phyloP scores from a whole-genome alignment of 2,329 filamentous ascomycete genomes.

The Fusarium robinianum region DNA sequence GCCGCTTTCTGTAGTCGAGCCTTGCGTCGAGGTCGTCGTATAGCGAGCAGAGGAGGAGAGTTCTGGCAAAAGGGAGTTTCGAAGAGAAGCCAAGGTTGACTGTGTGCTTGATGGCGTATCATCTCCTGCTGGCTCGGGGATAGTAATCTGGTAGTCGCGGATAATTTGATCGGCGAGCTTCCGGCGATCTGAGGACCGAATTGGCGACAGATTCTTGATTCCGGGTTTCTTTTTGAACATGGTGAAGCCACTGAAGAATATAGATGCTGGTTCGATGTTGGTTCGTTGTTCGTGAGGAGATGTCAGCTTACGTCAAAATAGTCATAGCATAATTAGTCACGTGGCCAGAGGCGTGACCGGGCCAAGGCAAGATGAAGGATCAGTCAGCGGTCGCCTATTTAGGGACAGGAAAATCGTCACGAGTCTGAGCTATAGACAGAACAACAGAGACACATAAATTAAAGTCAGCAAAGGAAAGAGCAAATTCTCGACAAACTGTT shows the following conservation, averaged over 20 bases:
- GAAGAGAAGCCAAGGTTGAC: slow-evolving; percentile 16
- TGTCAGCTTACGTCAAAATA: too few species aligned
- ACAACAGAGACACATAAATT: too few species aligned
- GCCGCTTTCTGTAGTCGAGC: slow-evolving; percentile 7
- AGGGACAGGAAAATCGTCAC: too few species aligned
- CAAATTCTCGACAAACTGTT: too few species aligned
- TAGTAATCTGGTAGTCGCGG: slow-evolving; percentile 27
- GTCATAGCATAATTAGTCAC: too few species aligned
- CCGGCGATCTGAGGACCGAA: slow-evolving; percentile 31
- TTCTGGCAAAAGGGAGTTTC: slow-evolving; percentile 30
- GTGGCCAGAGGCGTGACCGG: too few species aligned
- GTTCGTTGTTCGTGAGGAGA: too few species aligned
- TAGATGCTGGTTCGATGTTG: background rate
- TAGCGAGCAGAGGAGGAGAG: slow-evolving; percentile 31
- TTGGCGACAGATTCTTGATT: slow-evolving; percentile 30
- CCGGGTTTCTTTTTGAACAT: slow-evolving; percentile 34
- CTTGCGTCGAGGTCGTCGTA: slow-evolving; percentile 24
- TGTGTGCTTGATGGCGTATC: slow-evolving; percentile 24
- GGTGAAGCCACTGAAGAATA: background rate
- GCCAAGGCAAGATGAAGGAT: too few species aligned
- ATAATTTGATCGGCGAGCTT: slow-evolving; percentile 33
- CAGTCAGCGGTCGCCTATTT: too few species aligned
- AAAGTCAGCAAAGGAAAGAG: too few species aligned
- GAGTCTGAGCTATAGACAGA: too few species aligned
- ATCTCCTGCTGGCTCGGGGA: slow-evolving; percentile 14